Base-by-base conservation (phyloP, 495 filamentous ascomycete species). In the Aspergillus taichungensis region DNA sequence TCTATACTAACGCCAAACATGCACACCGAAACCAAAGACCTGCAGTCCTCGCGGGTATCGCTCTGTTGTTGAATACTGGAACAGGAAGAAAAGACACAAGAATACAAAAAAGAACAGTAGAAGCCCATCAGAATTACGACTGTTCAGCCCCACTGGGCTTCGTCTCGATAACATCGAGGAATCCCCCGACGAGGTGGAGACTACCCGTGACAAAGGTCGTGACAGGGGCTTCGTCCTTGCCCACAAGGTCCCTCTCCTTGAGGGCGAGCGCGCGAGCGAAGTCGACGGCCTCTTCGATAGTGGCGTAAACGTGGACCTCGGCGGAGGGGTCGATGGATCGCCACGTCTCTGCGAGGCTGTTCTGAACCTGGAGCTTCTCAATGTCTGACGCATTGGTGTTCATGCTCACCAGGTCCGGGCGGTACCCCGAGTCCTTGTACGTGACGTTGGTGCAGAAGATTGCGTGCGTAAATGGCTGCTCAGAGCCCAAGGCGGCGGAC, bases 361-460 rank as follows among this genome's bases (percentile, higher is more conserved):
- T 79, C 61, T 98, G 92, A 37, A 86, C 78, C 3, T 77, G 80
- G 18, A 95, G 65, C 5, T 72, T 75, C 33, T 79, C 75, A 13
- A 95, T 72, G 11, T 82, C 84, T 3, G 64, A 61, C 5, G 80
- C 67, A 50, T 87, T 80, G 6, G 80, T 76, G 50, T 87, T 86
- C 57, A 84, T 71, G 55, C 81, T 88, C 34, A 94, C 75, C 37
- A 95, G 79, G 58, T 95, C 89, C 44, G 76, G 65, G 14, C 70
- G 82, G 61, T 84, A 95, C 0, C 85, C 87, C 2, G 71, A 69
- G 32, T 74, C 59, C 11, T 75, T 76, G 62, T 83, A 88, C 2
- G 91, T 94, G 37, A 87, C 74, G 45, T 96, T 96, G 0, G 89
- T 84, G 56, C 86, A 94, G 65, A 98, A 96, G 6, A 95, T 67